Percentiles rank a stretch among this genome's conserved stretches.
These are phyloP conservation scores for Aegilops tauschii DNA, from an alignment of 176 grass and related monocot species.

Conservation along the genomic window DNA sequence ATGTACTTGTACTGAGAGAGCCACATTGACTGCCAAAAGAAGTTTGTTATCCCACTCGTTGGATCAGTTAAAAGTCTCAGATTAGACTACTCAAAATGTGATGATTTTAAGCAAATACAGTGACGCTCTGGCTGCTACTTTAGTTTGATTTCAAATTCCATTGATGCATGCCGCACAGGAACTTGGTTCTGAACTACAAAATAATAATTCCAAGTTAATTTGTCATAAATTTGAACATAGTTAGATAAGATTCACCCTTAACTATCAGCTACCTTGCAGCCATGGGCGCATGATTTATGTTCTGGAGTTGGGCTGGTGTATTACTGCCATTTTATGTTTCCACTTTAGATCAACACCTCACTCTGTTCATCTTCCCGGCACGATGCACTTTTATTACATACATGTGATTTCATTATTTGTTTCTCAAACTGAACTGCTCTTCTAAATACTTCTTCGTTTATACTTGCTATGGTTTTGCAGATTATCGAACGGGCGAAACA, in stretches of 20 bases:
- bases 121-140: not conserved
- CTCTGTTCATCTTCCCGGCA: not conserved
- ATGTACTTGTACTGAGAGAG: not conserved
- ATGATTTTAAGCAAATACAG: not conserved
- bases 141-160: not conserved
- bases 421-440: not conserved
- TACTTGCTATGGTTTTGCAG: slow-evolving; percentile 42
- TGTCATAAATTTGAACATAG: not conserved
- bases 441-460: not conserved
- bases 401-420: no score
- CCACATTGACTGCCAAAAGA: not conserved
- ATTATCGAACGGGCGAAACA: slow-evolving; percentile 75
- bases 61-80: no score
- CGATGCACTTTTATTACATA: not conserved
- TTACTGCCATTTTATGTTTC: not conserved
- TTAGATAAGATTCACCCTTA: not conserved
- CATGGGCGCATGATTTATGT: slow-evolving; percentile 4
- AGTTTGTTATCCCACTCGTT: no score
- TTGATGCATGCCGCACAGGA: not conserved
- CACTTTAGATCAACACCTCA: not conserved
- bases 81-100: not conserved
- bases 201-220: no score
- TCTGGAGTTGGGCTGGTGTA: not conserved
- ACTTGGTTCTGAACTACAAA: no score
- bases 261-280: not conserved